Base-by-base conservation (phyloP, 352 stramenopile genomes). In the Globisporangium abappressorium region DNA sequence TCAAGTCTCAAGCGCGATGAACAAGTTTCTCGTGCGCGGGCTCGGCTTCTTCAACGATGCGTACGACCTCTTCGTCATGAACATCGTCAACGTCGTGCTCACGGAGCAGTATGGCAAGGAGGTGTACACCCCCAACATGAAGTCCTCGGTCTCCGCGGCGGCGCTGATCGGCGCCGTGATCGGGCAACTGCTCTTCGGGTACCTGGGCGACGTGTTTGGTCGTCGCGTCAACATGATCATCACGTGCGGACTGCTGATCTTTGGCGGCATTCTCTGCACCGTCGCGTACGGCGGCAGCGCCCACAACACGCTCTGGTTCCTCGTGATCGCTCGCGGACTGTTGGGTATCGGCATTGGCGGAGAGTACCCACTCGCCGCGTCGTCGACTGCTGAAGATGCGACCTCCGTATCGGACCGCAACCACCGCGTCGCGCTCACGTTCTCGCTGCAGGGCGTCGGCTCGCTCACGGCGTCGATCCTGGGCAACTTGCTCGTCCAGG, bases 11-110 rank as follows among this genome's bases (percentile, higher is more conserved):
- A 12, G 26, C 14, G 38, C 30, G 9, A 72, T 90, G 74, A 87
- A 89, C 70, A 85, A 80, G 68, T 90, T 88, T 47, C 61, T 91
- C 20, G 72, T 93, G 14, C 82, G 85, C 24, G 82, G 85, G 54
- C 80, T 93, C 64, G 82, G 85, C 62, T 92, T 92, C 74, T 92
- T 85, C 73, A 90, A 90, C 56, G 84, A 90, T 69, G 78, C 84
- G 34, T 92, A 90, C 73, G 84, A 92, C 46, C 79, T 92, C n/a
- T 91, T 92, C 65, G 81, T 91, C 60, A 90, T 92, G 82, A 92
- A 92, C 68, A 74, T 93, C 12, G 73, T 91, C 71, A 93, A 93
- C 75, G 74, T 93, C 65, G 81, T 93, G 66, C 82, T 93, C 61
- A 84, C 79, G n/a, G 81, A 93, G 69, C 78, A 90, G 64, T 91